Evolutionary conservation across 139 green algal species (phyloP), one percentile per base, ranked within the genome.

Genomic region (Marvania coccoides): DNA sequence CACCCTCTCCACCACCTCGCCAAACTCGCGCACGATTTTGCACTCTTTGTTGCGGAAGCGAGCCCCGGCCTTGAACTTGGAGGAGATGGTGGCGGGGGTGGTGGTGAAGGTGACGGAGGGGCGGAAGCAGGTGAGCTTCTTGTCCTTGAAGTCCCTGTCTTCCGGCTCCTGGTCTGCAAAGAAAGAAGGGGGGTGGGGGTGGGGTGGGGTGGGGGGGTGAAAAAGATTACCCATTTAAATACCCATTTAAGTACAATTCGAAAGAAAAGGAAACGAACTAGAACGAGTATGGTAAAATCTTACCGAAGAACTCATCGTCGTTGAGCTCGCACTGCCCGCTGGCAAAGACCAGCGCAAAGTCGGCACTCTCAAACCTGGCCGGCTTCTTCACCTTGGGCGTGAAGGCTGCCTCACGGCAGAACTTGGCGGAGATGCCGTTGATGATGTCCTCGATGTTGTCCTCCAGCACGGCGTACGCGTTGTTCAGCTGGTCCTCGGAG

Each of bases 311-410:
- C 19, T 19, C 42, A 19, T 51, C 19, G 26, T 71, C 46, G 40
- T 68, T 61, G 31, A 79, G 61, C 46, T 31, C 39, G 72, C 72
- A 79, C 24, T 30, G 31, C 53, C 72, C 72, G 47, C 54, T 35
- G 46, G 30, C 33, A 23, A 74, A 68, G 34, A 36, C 53, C 6
- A 79, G 2, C 5, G 14, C 34, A 19, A 79, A 66, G 58, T 35
- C 54, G 15, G 60, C 46, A 23, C 64, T 57, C 1, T 26, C 28
- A 28, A 79, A 74, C 14, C 31, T 46, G 57, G 64, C 71, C 33
- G 71, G 71, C 26, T 51, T 36, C 57, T 78, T 73, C 28, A 31
- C 24, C 14, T 13, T 28, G 24, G 59, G 35, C 38, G 14, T 51
- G 59, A 54, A 66, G 9, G 23, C 37, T 37, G 59, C 59, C 36